These are phyloP conservation scores for Epichloe elymi DNA, from an alignment of 2,329 filamentous ascomycete species.

Conservation along the genomic window DNA sequence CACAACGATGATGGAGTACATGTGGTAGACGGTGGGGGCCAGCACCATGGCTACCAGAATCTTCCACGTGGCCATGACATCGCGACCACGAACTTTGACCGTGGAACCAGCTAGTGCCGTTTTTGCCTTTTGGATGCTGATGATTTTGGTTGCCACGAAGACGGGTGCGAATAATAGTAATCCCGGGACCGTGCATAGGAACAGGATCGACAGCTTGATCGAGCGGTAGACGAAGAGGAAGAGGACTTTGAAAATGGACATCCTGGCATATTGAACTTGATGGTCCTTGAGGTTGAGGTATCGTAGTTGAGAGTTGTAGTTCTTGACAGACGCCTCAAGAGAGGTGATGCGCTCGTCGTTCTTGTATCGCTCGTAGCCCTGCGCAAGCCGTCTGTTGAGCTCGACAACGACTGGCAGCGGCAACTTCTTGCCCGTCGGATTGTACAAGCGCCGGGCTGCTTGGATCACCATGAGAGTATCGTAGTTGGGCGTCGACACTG, in stretches of 20 bases:
- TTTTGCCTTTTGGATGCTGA: constrained; percentile 69
- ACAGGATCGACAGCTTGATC: constrained; percentile 61
- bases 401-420: constrained; percentile 88
- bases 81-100: constrained; percentile 76
- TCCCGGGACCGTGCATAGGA: constrained; percentile 73
- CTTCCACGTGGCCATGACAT: constrained; percentile 93
- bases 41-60: constrained; percentile 76
- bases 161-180: constrained; percentile 78
- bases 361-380: constrained; percentile 87
- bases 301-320: constrained; percentile 78
- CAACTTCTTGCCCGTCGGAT: constrained; percentile 84
- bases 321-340: constrained; percentile 60
- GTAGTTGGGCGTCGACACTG: constrained; percentile 84
- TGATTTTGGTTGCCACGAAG: constrained; percentile 71
- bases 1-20: constrained; percentile 63
- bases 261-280: constrained; percentile 82
- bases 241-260: constrained; percentile 65
- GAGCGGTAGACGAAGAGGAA: constrained; percentile 68
- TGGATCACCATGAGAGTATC: constrained; percentile 96
- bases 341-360: constrained; percentile 72
- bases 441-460: constrained; percentile 84
- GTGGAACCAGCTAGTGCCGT: constrained; percentile 74
- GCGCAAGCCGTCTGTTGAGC: constrained; percentile 78
- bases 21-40: constrained; percentile 68
- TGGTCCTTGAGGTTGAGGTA: constrained; percentile 85